Conservation (phyloP, 2,329 filamentous ascomycete genomes). For the Tolypocladium amazonense region DNA sequence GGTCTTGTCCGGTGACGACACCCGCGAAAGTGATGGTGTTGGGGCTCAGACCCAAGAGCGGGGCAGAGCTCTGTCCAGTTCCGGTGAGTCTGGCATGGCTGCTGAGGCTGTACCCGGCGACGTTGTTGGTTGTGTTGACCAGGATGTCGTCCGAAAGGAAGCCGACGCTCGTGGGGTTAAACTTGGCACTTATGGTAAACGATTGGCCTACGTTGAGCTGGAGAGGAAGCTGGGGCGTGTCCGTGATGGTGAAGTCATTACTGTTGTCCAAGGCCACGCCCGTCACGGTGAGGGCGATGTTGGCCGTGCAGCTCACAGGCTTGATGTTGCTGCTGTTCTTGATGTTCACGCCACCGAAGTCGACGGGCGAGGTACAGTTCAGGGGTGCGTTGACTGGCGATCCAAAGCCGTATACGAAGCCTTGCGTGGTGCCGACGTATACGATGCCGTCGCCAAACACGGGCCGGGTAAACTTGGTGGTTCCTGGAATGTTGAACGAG, state of each 20-base stretch:
- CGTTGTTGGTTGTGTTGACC: constrained; percentile 35
- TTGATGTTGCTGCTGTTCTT: constrained; percentile 16
- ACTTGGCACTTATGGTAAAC: constrained; percentile 32
- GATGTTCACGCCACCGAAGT: constrained; percentile 35
- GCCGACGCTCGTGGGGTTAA: constrained; percentile 35
- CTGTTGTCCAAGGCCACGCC: constrained; percentile 21
- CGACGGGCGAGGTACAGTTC: constrained; percentile 38
- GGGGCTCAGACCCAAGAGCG: constrained; percentile 37
- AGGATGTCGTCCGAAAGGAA: constrained; percentile 34
- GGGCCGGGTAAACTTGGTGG: constrained; percentile 45
- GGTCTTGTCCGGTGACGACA: constrained; percentile 31
- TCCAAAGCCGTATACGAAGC: constrained; percentile 44
- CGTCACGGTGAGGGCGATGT: constrained; percentile 30
- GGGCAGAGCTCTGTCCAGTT: constrained; percentile 31
- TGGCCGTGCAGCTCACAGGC: constrained; percentile 36
- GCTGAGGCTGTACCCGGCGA: constrained; percentile 32
- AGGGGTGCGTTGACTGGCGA: constrained; percentile 42
- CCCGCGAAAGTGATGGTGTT: constrained; percentile 37
- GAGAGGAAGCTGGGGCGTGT: constrained; percentile 19
- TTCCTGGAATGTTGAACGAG: constrained; percentile 38
- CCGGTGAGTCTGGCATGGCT: constrained; percentile 37
- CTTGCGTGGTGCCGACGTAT: constrained; percentile 41
- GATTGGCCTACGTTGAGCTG: constrained; percentile 21
- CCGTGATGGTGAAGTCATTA: constrained; percentile 24
- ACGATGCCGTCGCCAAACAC: constrained; percentile 46